These are phyloP conservation scores for Backusella parvicylindrica DNA, from an alignment of 192 early-diverging fungal species.

Conservation along the genomic window DNA sequence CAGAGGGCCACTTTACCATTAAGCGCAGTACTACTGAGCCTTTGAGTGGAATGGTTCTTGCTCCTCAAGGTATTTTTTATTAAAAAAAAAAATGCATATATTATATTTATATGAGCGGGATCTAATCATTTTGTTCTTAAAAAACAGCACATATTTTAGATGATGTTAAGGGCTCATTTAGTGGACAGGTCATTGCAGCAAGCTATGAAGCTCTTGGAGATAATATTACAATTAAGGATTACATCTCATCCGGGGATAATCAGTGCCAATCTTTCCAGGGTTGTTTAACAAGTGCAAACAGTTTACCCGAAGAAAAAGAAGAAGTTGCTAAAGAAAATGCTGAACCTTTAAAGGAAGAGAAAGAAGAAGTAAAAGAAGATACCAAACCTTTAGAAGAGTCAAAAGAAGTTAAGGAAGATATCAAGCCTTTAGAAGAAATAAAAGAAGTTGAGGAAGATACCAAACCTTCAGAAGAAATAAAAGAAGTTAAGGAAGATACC, in stretches of 20 bases:
- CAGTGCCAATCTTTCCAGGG: not conserved
- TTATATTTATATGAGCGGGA: not conserved
- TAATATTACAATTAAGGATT: not conserved
- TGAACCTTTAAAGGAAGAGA: not conserved
- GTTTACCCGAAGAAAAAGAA: not conserved
- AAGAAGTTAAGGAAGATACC: too few species aligned
- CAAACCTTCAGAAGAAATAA: not conserved
- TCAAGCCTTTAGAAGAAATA: too few species aligned
- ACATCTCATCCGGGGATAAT: not conserved
- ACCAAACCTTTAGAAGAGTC: not conserved
- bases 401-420: not conserved
- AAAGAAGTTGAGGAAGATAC: not conserved
- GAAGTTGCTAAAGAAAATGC: not conserved
- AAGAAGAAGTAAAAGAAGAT: not conserved
- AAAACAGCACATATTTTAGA: constrained; percentile 4
- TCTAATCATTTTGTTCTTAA: not conserved
- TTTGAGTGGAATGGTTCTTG: constrained; percentile 1
- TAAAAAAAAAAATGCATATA: not conserved
- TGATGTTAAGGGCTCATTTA: not conserved
- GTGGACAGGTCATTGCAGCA: not conserved
- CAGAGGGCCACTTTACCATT: not conserved
- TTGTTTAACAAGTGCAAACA: not conserved
- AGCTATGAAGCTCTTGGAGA: not conserved
- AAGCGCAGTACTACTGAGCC: not conserved
- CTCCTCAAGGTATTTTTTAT: constrained; percentile 11